Conservation (phyloP, 2,329 filamentous ascomycete genomes). For the Colletotrichum magnum region DNA sequence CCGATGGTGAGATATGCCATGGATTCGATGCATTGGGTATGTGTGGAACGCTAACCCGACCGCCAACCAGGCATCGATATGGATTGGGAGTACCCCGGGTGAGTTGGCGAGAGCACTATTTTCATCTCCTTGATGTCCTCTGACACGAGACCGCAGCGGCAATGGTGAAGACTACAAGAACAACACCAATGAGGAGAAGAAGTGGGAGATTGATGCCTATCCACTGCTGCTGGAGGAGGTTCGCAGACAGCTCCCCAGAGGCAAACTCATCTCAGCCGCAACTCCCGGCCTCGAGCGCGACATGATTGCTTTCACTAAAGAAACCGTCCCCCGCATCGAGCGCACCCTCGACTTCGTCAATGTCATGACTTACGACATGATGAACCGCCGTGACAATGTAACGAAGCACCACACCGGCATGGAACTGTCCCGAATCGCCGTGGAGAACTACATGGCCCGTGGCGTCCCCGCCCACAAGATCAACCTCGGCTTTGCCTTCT, state of each 20-base stretch:
- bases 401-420: slow-evolving; percentile 78
- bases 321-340: slow-evolving; percentile 71
- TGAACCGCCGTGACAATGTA: slow-evolving; percentile 76
- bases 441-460: slow-evolving; percentile 72
- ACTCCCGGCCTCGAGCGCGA: slow-evolving; percentile 75
- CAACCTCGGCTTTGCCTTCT: slow-evolving; percentile 77
- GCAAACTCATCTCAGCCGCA: slow-evolving; percentile 76
- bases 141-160: slow-evolving; percentile 57
- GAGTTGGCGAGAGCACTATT: slow-evolving; percentile 37
- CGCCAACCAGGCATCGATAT: slow-evolving; percentile 57
- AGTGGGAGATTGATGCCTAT: slow-evolving; percentile 74
- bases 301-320: slow-evolving; percentile 75
- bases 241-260: slow-evolving; percentile 67
- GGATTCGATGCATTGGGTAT: neutral
- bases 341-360: slow-evolving; percentile 77
- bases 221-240: slow-evolving; percentile 72
- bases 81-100: slow-evolving; percentile 76
- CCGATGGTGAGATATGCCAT: slow-evolving; percentile 68
- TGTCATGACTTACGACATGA: slow-evolving; percentile 78
- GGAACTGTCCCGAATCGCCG: slow-evolving; percentile 63
- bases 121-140: neutral
- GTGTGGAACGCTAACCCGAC: neutral
- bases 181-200: slow-evolving; percentile 71
- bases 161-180: slow-evolving; percentile 80
- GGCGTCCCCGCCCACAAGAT: slow-evolving; percentile 67